These are phyloP conservation scores for Diphasiastrum complanatum DNA, from an alignment of 83 land plant genomes.

Conservation along the genomic window DNA sequence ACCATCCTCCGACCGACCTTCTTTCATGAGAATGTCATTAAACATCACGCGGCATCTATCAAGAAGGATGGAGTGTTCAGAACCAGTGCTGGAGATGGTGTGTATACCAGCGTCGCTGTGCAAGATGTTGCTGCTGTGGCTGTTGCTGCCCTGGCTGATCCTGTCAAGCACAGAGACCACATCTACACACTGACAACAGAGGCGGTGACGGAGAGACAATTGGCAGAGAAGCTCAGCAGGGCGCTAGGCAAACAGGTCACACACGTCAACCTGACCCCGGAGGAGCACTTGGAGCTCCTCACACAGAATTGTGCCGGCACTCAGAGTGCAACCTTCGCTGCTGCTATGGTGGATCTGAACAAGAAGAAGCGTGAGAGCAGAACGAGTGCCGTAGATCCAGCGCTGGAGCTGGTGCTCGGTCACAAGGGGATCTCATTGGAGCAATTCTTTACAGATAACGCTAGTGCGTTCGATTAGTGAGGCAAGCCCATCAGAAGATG, in stretches of 20 bases:
- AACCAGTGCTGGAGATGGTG: conserved; percentile 14
- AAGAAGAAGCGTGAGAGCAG: neutral
- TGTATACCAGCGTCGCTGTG: conserved; percentile 11
- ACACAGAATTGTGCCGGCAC: neutral
- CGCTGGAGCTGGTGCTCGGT: conserved; percentile 7
- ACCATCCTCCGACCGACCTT: conserved; percentile 9
- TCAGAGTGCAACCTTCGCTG: neutral
- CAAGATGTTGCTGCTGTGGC: conserved; percentile 9
- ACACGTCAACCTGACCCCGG: conserved; percentile 16
- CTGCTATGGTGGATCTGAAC: neutral
- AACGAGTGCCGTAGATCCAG: conserved; percentile 5
- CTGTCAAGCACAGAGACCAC: conserved; percentile 2
- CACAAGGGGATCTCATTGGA: conserved; percentile 17
- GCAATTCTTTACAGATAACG: neutral
- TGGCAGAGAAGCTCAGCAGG: conserved; percentile 13
- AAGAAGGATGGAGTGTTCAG: conserved; percentile 4
- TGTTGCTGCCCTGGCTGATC: conserved; percentile 3
- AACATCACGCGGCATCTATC: neutral
- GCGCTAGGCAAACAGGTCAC: conserved; percentile 7
- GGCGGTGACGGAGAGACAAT: neutral
- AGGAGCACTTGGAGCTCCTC: neutral
- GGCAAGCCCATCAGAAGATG: no score
- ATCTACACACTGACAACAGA: conserved; percentile 13
- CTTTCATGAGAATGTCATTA: conserved; percentile 5
- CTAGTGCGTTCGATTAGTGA: conserved; percentile 1